Evolutionary conservation across 2,329 filamentous ascomycete species (phyloP).

Genomic region (Penicillium aurantiogriseum): DNA sequence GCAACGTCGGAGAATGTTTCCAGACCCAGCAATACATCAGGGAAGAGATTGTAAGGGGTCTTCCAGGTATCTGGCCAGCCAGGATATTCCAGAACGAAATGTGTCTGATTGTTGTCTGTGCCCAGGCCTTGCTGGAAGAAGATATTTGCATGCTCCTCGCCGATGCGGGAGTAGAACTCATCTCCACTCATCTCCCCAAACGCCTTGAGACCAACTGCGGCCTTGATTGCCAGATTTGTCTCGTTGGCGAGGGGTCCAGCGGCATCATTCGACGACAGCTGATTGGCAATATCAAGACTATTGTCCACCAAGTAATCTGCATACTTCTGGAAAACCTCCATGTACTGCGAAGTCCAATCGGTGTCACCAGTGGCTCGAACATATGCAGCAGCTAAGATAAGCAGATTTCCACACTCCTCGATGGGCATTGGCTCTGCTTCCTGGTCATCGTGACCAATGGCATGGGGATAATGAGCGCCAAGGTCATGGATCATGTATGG

Average conservation of each 20-base stretch:
- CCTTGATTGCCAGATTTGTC: conserved; percentile 50
- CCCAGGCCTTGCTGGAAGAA: conserved; percentile 38
- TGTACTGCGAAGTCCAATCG: no score
- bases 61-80: conserved; percentile 35
- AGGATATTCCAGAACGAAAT: conserved; percentile 45
- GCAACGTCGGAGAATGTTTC: conserved; percentile 38
- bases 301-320: conserved; percentile 23
- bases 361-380: no score
- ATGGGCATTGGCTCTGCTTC: no score
- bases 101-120: conserved; percentile 37
- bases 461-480: no score
- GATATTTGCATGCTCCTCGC: conserved; percentile 34
- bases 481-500: no score
- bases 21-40: conserved; percentile 42
- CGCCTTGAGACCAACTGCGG: conserved; percentile 48
- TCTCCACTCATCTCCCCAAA: conserved; percentile 42
- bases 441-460: no score
- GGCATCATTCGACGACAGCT: conserved; percentile 47
- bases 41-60: conserved; percentile 44
- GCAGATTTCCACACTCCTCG: no score
- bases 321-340: no score
- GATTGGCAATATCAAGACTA: conserved; percentile 39
- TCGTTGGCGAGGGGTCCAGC: conserved; percentile 44
- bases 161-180: conserved; percentile 38
- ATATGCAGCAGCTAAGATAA: no score